phyloP scores from a whole-genome alignment of 2,329 filamentous ascomycete genomes.

The Colletotrichum cordylinicola region DNA sequence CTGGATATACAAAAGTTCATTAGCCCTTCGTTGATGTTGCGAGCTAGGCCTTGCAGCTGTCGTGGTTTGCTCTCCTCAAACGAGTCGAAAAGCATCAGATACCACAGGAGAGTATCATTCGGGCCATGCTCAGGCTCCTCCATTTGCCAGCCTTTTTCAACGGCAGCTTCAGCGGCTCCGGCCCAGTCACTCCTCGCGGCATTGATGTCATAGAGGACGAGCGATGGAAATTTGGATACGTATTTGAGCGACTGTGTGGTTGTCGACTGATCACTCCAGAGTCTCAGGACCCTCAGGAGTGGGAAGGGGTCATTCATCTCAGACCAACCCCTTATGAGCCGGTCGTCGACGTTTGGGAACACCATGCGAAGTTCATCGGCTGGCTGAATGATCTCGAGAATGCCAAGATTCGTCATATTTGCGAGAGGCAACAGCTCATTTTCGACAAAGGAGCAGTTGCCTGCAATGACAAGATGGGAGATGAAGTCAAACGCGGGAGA shows the following conservation, averaged over 20 bases:
- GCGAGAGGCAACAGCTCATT: constrained; percentile 47
- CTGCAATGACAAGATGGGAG: constrained; percentile 45
- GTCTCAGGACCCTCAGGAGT: constrained; percentile 48
- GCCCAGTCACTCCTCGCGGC: constrained; percentile 42
- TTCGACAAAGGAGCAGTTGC: constrained; percentile 37
- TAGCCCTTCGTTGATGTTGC: constrained; percentile 40
- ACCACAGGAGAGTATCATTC: constrained; percentile 38
- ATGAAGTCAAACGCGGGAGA: constrained; percentile 43
- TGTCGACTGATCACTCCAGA: constrained; percentile 47
- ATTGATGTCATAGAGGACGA: constrained; percentile 50
- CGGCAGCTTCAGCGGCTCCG: constrained; percentile 26
- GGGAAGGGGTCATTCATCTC: constrained; percentile 48
- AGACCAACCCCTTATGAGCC: constrained; percentile 52
- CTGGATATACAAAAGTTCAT: constrained; percentile 24
- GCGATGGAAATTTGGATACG: constrained; percentile 46
- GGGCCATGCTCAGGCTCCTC: constrained; percentile 27
- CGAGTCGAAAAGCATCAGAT: constrained; percentile 40
- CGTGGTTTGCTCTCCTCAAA: constrained; percentile 28
- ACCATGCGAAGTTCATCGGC: constrained; percentile 28
- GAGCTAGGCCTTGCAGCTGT: constrained; percentile 30
- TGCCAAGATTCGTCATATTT: constrained; percentile 50
- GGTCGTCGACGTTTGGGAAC: constrained; percentile 48
- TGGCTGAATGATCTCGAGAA: constrained; percentile 52
- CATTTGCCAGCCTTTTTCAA: constrained; percentile 38
- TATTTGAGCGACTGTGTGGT: constrained; percentile 46